Evolutionary conservation across 2,329 filamentous ascomycete species (phyloP).

Genomic region (Teratosphaeria nubilosa): DNA sequence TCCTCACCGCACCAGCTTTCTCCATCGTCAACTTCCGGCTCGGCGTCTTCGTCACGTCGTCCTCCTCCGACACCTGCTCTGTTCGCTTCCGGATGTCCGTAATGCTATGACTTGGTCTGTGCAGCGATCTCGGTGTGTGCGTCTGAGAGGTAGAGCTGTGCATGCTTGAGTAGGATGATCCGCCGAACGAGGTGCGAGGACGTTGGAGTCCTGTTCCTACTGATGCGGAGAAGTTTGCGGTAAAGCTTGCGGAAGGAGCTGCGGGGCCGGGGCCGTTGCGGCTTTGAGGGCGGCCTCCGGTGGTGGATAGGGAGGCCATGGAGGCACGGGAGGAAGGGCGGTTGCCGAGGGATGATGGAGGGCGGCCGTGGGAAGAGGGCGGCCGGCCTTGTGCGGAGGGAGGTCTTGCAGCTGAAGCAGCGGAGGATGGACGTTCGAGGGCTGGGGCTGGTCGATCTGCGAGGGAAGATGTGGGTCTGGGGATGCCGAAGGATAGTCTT

Average conservation of each 20-base stretch:
- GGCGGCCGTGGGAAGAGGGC: neutral
- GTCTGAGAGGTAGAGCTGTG: neutral
- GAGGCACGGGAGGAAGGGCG: neutral
- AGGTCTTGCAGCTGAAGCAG: neutral
- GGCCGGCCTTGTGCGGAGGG: neutral
- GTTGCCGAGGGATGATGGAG: neutral
- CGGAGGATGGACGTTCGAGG: constrained; percentile 16
- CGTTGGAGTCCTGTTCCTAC: neutral
- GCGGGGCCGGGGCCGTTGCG: neutral
- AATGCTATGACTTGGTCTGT: neutral
- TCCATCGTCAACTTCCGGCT: constrained; percentile 13
- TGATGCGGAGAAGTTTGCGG: neutral
- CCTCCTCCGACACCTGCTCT: constrained; percentile 9
- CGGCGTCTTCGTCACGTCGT: constrained; percentile 5
- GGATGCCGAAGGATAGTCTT: constrained; percentile 42
- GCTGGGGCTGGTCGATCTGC: constrained; percentile 13
- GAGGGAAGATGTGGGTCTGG: constrained; percentile 19
- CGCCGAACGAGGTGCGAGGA: neutral
- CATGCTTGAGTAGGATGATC: neutral
- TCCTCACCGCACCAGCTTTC: constrained; percentile 6
- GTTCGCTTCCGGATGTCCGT: neutral
- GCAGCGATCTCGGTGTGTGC: neutral
- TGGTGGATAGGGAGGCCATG: neutral
- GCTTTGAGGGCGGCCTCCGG: neutral
- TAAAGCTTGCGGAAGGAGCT: neutral